Evolutionary conservation across 352 stramenopile species (phyloP), one percentile per base, ranked within the genome.

Genomic region (Phytophthora aleatoria): DNA sequence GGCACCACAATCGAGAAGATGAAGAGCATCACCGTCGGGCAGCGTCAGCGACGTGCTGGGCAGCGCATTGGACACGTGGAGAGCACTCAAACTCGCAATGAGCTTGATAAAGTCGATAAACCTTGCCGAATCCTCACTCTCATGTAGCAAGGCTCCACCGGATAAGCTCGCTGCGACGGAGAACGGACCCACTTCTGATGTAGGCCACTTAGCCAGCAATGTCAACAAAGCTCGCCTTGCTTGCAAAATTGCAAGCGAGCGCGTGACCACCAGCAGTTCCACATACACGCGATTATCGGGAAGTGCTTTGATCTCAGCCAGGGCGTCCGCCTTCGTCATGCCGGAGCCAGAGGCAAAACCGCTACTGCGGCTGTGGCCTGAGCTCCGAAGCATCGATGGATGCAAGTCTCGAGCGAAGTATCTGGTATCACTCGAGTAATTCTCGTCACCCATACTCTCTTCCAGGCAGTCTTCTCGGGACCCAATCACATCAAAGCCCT

Each of bases 51-150:
- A 56, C 28, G 67, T 52, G 9, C 57, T 73, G 35, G 73, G 51
- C 31, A 63, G 51, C 20, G 65, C 53, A 50, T 64, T 82, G 1
- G 72, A 73, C 26, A 73, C 57, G 39, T 81, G 54, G 15, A 84
- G 73, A 31, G 78, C 81, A 52, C 77, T 91, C 30, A 90, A 76
- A 13, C 86, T 85, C 15, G 85, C 83, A 50, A 90, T 87, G 15
- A 96, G 63, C 65, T 94, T 95, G 54, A 96, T 74, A 57, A 96
- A 95, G 41, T 93, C 85, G 13, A 93, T 82, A 39, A 96, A 89
- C 20, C 70, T 70, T 16, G 76, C 69, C 5, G 75, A 66, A 48
- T 86, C 65, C 26, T 79, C 71, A 28, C 65, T 69, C n/a, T 60
- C 74, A 50, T 4, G 44, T 27, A 63, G 39, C 4, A 35, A 16